Evolutionary conservation across 768 basidiomycete species (phyloP).

Genomic region (Hirschioporus abietinus): DNA sequence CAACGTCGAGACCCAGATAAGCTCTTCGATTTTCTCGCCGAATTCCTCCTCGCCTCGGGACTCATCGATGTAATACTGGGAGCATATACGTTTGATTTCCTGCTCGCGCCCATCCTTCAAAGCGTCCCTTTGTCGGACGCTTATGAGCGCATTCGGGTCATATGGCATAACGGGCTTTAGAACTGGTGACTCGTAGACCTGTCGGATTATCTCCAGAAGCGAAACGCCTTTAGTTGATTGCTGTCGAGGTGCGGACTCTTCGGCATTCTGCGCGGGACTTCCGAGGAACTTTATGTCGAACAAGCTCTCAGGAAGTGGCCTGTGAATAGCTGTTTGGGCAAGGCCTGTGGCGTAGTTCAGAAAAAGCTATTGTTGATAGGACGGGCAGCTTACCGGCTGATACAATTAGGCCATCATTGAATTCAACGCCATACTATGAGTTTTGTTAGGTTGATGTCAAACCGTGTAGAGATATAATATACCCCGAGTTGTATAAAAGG

Average conservation of each 20-base stretch:
- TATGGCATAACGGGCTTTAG: conserved; percentile 50
- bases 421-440: conserved; percentile 46
- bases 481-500: conserved; percentile 55
- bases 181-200: conserved; percentile 43
- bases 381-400: conserved; percentile 37
- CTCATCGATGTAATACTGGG: conserved; percentile 26
- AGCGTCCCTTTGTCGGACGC: conserved; percentile 28
- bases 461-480: conserved; percentile 16
- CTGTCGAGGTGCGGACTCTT: no score
- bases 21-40: conserved; percentile 41
- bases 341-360: conserved; percentile 29
- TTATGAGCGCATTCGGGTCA: conserved; percentile 38
- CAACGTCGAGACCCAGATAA: conserved; percentile 42
- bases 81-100: conserved; percentile 41
- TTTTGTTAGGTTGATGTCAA: conserved; percentile 1
- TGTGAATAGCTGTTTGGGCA: conserved; percentile 44
- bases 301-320: conserved; percentile 22
- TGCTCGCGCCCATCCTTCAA: conserved; percentile 33
- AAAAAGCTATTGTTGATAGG: background rate
- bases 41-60: conserved; percentile 24
- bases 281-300: conserved; percentile 24
- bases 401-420: conserved; percentile 41
- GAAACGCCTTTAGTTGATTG: conserved; percentile 17
- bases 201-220: conserved; percentile 44
- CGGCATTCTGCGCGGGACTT: background rate